Evolutionary conservation across 768 basidiomycete species (phyloP).

Genomic region (Leccinum uliginosum): DNA sequence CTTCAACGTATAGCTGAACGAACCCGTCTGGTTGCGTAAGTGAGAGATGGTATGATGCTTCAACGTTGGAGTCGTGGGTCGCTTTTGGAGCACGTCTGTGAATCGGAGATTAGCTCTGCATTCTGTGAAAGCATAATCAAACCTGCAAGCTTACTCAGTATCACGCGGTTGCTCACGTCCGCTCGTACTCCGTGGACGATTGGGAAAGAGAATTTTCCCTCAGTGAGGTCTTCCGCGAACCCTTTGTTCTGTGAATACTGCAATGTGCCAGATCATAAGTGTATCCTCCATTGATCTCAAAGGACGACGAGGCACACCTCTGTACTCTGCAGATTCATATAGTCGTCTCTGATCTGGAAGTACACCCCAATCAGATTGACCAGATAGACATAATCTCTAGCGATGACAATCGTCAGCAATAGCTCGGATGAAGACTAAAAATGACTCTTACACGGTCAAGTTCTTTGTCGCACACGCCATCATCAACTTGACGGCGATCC

Average conservation of each 20-base stretch:
- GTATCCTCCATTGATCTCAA: background rate
- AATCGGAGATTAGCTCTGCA: background rate
- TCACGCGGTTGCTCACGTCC: slow-evolving; percentile 69
- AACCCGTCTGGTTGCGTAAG: slow-evolving; percentile 67
- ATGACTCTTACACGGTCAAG: slow-evolving; percentile 44
- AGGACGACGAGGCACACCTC: slow-evolving; percentile 47
- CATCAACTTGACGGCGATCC: slow-evolving; percentile 93
- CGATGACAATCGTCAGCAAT: background rate
- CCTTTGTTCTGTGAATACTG: slow-evolving; percentile 65
- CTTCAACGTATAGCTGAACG: slow-evolving; percentile 78
- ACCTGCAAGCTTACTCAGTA: slow-evolving; percentile 63
- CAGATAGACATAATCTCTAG: slow-evolving; percentile 84
- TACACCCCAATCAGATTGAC: slow-evolving; percentile 93
- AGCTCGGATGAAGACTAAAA: background rate
- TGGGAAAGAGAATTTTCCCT: slow-evolving; percentile 81
- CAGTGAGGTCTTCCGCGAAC: slow-evolving; percentile 72
- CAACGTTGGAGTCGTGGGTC: slow-evolving; percentile 77
- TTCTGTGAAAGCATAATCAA: background rate
- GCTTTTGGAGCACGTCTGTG: slow-evolving; percentile 86
- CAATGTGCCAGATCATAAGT: background rate
- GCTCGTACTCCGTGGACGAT: slow-evolving; percentile 78
- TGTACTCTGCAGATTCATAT: slow-evolving; percentile 88
- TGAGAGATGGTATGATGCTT: slow-evolving; percentile 82
- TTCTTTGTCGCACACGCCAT: slow-evolving; percentile 81
- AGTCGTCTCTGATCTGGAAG: slow-evolving; percentile 96